These are phyloP conservation scores for Bipolaris gigantea DNA, from an alignment of 2,329 filamentous ascomycete genomes.

Conservation along the genomic window DNA sequence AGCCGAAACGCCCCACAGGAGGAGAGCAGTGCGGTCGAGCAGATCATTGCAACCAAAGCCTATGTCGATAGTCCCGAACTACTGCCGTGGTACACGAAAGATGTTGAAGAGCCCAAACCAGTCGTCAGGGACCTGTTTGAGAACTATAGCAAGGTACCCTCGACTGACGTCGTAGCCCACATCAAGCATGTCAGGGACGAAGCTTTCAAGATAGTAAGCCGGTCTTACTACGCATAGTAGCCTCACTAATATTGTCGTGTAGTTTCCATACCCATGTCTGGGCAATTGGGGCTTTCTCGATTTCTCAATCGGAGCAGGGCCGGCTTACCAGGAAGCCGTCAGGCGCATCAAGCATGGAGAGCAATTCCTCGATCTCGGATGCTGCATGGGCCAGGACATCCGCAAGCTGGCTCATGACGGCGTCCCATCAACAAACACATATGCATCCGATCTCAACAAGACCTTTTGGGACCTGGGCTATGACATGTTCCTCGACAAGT, in stretches of 20 bases:
- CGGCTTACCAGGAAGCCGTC: slow-evolving; percentile 38
- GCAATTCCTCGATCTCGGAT: slow-evolving; percentile 47
- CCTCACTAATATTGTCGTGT: background rate
- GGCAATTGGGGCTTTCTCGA: slow-evolving; percentile 44
- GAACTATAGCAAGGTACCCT: slow-evolving; percentile 44
- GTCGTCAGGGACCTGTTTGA: slow-evolving; percentile 42
- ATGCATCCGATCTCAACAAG: slow-evolving; percentile 46
- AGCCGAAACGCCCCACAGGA: slow-evolving; percentile 3
- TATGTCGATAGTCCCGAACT: slow-evolving; percentile 26
- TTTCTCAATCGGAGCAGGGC: slow-evolving; percentile 29
- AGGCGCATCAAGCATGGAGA: slow-evolving; percentile 41
- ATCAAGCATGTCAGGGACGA: slow-evolving; percentile 40
- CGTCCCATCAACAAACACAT: slow-evolving; percentile 45
- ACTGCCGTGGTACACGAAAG: slow-evolving; percentile 38
- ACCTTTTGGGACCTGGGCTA: slow-evolving; percentile 59
- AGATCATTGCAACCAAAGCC: slow-evolving; percentile 21
- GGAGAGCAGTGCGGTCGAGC: slow-evolving; percentile 14
- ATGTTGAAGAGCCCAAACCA: slow-evolving; percentile 33
- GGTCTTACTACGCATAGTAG: background rate
- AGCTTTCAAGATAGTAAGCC: slow-evolving; percentile 36
- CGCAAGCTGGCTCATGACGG: slow-evolving; percentile 50
- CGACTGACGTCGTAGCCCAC: slow-evolving; percentile 42
- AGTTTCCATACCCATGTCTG: slow-evolving; percentile 44
- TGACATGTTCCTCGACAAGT: slow-evolving; percentile 41
- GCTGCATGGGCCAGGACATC: slow-evolving; percentile 52